phyloP scores from a whole-genome alignment of 768 basidiomycete genomes.

The Trametes coccinea region DNA sequence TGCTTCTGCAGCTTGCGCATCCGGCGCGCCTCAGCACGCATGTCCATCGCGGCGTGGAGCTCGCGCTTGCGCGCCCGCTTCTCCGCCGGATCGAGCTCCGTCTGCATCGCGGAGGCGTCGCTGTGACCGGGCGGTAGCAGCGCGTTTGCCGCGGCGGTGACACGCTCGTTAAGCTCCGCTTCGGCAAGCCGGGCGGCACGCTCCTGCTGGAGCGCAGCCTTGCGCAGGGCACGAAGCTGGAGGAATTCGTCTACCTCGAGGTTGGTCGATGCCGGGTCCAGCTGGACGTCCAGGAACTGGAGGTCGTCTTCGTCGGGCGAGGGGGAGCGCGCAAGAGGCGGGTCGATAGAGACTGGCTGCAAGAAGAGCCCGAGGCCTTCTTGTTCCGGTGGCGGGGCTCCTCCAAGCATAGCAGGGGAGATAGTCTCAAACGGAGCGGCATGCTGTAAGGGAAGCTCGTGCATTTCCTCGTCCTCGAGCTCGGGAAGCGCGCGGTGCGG shows the following conservation, averaged over 20 bases:
- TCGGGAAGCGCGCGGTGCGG: slow-evolving; percentile 23
- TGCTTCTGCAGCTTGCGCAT: slow-evolving; percentile 54
- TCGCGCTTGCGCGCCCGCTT: slow-evolving; percentile 30
- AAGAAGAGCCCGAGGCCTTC: slow-evolving; percentile 30
- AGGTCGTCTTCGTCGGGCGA: slow-evolving; percentile 32
- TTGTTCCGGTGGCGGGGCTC: slow-evolving; percentile 8
- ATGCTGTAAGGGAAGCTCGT: background rate
- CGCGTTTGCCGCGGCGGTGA: slow-evolving; percentile 27
- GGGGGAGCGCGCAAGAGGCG: slow-evolving; percentile 28
- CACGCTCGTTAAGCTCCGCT: slow-evolving; percentile 32
- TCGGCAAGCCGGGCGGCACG: slow-evolving; percentile 26
- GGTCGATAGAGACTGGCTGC: slow-evolving; percentile 22
- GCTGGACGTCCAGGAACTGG: slow-evolving; percentile 29
- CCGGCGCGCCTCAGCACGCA: slow-evolving; percentile 45
- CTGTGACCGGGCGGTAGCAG: slow-evolving; percentile 36
- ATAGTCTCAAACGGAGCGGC: slow-evolving; percentile 21
- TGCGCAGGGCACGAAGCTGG: slow-evolving; percentile 23
- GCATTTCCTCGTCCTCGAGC: slow-evolving; percentile 12
- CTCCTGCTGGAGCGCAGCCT: slow-evolving; percentile 24
- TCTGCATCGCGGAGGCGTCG: slow-evolving; percentile 37
- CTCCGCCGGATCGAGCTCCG: slow-evolving; percentile 29
- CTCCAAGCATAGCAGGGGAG: slow-evolving; percentile 25
- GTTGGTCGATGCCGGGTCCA: slow-evolving; percentile 21
- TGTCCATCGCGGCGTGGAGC: slow-evolving; percentile 39
- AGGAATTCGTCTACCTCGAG: slow-evolving; percentile 30